Percentiles rank a stretch among this genome's conserved stretches.
Evolutionary conservation across 805 yeast species (phyloP).

Genomic region (Cyberlindnera veronae): DNA sequence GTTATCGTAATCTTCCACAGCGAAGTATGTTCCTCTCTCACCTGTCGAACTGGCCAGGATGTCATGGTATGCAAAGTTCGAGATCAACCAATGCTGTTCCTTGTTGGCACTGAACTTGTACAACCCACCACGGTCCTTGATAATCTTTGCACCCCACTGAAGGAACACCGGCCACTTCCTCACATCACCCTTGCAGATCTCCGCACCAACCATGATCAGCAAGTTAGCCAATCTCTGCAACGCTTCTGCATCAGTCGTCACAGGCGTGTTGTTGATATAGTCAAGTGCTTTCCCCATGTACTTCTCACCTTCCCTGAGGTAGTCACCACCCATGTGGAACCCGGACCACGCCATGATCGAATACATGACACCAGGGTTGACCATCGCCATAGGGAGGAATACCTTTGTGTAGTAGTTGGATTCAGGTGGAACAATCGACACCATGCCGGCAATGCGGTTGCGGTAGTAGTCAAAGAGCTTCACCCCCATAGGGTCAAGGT

Average conservation of each 20-base stretch:
- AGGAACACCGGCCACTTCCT: conserved; percentile 68
- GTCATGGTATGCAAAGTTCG: conserved; percentile 81
- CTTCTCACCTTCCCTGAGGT: conserved; percentile 42
- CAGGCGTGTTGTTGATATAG: conserved; percentile 36
- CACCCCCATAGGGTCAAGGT: conserved; percentile 41
- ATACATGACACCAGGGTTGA: conserved; percentile 45
- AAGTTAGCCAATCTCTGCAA: conserved; percentile 56
- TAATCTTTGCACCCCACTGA: conserved; percentile 60
- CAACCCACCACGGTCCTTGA: conserved; percentile 61
- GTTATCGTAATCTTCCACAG: conserved; percentile 54
- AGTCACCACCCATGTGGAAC: conserved; percentile 34
- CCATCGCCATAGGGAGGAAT: conserved; percentile 50
- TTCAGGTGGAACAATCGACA: conserved; percentile 45
- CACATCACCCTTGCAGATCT: conserved; percentile 80
- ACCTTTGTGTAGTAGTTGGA: conserved; percentile 50
- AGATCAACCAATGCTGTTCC: conserved; percentile 65
- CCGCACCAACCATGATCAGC: conserved; percentile 71
- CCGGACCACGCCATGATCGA: conserved; percentile 59
- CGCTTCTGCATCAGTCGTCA: conserved; percentile 22
- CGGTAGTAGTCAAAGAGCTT: conserved; percentile 49
- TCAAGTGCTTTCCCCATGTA: conserved; percentile 46
- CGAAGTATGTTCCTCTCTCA: conserved; percentile 63
- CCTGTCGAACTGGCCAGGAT: conserved; percentile 59
- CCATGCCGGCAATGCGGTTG: conserved; percentile 42
- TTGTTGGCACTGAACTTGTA: conserved; percentile 46